These are phyloP conservation scores for Erodium moschatum DNA, from an alignment of 441 rosid genomes.

Conservation along the genomic window DNA sequence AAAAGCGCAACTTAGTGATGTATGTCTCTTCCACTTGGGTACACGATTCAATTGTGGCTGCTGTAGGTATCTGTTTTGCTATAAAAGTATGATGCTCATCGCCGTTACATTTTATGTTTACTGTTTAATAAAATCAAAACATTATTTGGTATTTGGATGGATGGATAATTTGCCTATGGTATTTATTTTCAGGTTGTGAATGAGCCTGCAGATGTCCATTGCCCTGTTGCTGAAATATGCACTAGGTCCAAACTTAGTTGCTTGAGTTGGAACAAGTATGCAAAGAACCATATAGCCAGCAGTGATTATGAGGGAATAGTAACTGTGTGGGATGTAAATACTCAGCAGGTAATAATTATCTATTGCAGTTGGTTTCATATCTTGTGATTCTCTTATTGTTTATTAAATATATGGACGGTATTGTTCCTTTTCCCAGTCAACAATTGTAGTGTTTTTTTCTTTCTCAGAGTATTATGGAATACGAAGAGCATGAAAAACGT, in stretches of 20 bases:
- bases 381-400: slow-evolving; percentile 2
- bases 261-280: slow-evolving; percentile 94
- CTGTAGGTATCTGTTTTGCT: background rate
- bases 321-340: slow-evolving; percentile 93
- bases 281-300: slow-evolving; percentile 90
- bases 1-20: background rate
- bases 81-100: background rate
- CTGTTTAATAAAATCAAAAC: background rate
- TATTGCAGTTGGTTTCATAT: background rate
- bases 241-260: slow-evolving; percentile 97
- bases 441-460: background rate
- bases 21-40: background rate
- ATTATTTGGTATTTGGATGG: background rate
- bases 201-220: slow-evolving; percentile 63
- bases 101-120: slow-evolving; percentile 7
- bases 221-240: slow-evolving; percentile 93
- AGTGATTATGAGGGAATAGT: slow-evolving; percentile 99
- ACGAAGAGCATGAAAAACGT: slow-evolving; percentile 97
- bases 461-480: slow-evolving; percentile 67
- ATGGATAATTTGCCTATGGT: slow-evolving; percentile 15
- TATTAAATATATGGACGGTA: background rate
- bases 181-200: slow-evolving; percentile 64
- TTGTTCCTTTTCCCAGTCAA: background rate
- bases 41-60: background rate
- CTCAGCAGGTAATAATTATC: slow-evolving; percentile 62